phyloP scores from a whole-genome alignment of 352 stramenopile genomes.

The Paralagenidium karlingii region DNA sequence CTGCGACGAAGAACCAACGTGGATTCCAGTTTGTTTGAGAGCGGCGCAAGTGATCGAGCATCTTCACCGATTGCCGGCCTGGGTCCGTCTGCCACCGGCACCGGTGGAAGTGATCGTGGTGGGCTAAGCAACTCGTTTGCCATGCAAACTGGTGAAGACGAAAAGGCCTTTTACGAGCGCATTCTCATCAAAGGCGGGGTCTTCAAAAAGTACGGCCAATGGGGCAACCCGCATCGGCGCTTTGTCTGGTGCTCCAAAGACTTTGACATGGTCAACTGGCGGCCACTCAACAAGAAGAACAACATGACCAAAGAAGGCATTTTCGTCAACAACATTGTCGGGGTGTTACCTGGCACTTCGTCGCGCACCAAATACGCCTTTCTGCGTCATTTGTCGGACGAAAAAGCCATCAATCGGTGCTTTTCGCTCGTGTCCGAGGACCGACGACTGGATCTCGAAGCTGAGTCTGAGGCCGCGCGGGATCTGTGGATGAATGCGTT shows the following conservation, averaged over 20 bases:
- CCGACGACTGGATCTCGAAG: conserved; percentile 49
- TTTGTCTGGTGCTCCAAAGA: conserved; percentile 63
- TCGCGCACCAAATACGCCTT: conserved; percentile 50
- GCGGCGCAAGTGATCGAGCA: too few species aligned
- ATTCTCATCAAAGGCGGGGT: conserved; percentile 52
- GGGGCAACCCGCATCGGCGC: conserved; percentile 54
- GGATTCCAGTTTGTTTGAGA: too few species aligned
- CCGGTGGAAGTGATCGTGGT: too few species aligned
- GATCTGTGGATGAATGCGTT: conserved; percentile 51
- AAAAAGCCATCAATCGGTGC: conserved; percentile 47
- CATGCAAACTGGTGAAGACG: too few species aligned
- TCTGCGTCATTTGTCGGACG: conserved; percentile 65
- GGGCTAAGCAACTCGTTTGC: too few species aligned
- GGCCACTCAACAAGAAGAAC: conserved; percentile 55
- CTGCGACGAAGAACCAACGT: too few species aligned
- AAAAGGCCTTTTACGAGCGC: conserved; percentile 32
- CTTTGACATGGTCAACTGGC: conserved; percentile 51
- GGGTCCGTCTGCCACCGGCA: too few species aligned
- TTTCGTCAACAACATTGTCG: conserved; percentile 22
- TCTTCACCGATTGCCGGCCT: too few species aligned
- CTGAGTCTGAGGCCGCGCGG: conserved; percentile 45
- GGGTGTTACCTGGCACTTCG: conserved; percentile 43
- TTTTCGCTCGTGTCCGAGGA: conserved; percentile 58
- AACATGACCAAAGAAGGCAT: conserved; percentile 44
- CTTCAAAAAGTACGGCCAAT: conserved; percentile 69